Base-by-base conservation (phyloP, 306 rosid species). In the Rosa multiflora region DNA sequence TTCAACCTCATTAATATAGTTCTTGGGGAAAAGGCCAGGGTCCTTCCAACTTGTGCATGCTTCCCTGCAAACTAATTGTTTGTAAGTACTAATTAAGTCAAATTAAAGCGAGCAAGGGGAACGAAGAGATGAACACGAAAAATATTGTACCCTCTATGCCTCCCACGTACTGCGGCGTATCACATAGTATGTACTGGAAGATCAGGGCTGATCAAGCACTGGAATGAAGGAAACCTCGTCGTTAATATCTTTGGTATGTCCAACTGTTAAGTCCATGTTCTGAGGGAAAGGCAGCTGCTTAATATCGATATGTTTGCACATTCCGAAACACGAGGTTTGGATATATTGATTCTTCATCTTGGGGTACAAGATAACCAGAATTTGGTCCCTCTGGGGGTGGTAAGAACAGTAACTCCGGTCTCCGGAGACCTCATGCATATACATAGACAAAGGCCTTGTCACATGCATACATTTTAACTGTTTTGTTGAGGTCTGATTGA, bases 281-380 rank as follows among this genome's bases (percentile, higher is more conserved):
- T 91, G 98, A 70, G 98, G 97, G 78, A 91, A 89, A 49, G 97
- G 98, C 71, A 90, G 68, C 39, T 59, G 70, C 17, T 29, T 29
- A 29, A 29, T 29, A 1, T 29, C 32, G 2, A 29, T 29, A 29
- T 29, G 32, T 29, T 29, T 29, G 32, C 2, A 83, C 21, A 85
- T 73, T 42, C 98, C 92, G 35, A 85, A 82, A 77, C 88, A 86
- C 29, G 29, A 26, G 29, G 29, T 26, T 26, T 26, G 29, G 29
- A 26, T 26, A 26, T 26, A 26, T 26, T 2, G 77, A 21, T 40
- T 85, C 90, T 51, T 86, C 87, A 43, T 91, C 97, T 58, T 91
- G 89, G 35, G 91, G 84, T 10, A 89, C 92, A 53, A 93, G 81
- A 68, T 86, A 76, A 4, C 97, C 94, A 66, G 92, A 89, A 84